Percentiles rank a stretch among this genome's conserved stretches.
Conservation (phyloP, 345 rosid genomes). For the thale cress (Arabidopsis thaliana) region DNA sequence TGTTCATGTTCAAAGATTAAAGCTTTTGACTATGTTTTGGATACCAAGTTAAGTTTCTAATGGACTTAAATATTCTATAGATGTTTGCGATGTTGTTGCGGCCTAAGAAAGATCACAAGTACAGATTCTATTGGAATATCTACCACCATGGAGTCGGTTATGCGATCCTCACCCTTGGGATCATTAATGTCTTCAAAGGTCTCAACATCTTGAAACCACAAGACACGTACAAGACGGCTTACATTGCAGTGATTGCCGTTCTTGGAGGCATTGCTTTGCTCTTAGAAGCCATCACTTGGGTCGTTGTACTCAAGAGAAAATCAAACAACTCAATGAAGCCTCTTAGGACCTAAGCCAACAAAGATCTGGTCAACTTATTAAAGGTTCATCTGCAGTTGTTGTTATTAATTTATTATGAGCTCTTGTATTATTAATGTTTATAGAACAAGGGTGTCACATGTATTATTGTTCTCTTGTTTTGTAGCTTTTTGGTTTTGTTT, state of each 20-base stretch:
- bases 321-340: constrained; percentile 60
- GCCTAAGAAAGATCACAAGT: constrained; percentile 89
- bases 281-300: constrained; percentile 77
- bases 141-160: constrained; percentile 83
- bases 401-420: not conserved
- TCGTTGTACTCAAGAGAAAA: constrained; percentile 65
- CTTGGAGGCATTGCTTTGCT: constrained; percentile 68
- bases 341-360: not conserved
- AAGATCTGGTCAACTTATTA: not conserved
- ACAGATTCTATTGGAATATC: constrained; percentile 72
- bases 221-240: constrained; percentile 60
- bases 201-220: constrained; percentile 63
- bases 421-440: not conserved
- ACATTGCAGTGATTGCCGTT: constrained; percentile 49
- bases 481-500: constrained; percentile 3
- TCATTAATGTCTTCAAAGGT: constrained; percentile 80
- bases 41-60: not conserved
- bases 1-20: not conserved
- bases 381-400: constrained; percentile 6
- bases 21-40: not conserved
- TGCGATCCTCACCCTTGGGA: constrained; percentile 59
- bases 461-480: constrained; percentile 12
- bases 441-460: constrained; percentile 10
- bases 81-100: constrained; percentile 75
- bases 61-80: constrained; percentile 33